Conservation (phyloP, 2,329 filamentous ascomycete species). For the Ceratocystis colombiana region DNA sequence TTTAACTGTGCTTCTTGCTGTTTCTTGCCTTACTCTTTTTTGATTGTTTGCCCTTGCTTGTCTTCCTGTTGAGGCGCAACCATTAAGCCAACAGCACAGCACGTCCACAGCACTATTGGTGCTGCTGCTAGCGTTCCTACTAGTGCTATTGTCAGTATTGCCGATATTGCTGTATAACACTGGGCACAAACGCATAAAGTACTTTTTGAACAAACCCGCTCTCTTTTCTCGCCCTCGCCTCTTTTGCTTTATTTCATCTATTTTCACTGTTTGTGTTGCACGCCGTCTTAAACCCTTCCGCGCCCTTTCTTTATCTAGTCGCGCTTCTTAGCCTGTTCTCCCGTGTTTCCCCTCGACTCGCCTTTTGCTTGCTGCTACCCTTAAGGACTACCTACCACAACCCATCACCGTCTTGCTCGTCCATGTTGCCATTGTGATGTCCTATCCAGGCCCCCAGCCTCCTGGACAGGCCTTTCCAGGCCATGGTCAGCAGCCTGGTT, state of each 20-base stretch:
- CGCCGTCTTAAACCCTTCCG: not conserved
- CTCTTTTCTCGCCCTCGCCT: not conserved
- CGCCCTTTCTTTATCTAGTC: not conserved
- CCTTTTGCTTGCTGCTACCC: not conserved
- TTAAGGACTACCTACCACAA: not conserved
- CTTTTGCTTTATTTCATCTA: not conserved
- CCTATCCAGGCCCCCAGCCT: slow-evolving; percentile 32
- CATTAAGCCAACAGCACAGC: not conserved
- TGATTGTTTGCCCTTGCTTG: too few species aligned
- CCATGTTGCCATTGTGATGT: slow-evolving; percentile 32
- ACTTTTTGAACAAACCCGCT: not conserved
- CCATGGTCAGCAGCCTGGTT: slow-evolving; percentile 29
- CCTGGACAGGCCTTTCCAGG: slow-evolving; percentile 30
- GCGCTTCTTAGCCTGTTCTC: not conserved
- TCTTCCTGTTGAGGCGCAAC: too few species aligned
- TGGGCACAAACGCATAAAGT: too few species aligned
- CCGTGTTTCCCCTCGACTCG: not conserved
- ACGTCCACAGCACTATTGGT: not conserved
- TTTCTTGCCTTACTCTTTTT: too few species aligned
- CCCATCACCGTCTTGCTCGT: slow-evolving; percentile 1
- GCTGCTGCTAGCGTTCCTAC: not conserved
- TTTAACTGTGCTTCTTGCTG: too few species aligned
- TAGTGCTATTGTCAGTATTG: not conserved
- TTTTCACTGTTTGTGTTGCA: not conserved
- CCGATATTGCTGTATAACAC: not conserved